These are phyloP conservation scores for Glaciozyma antarctica DNA, from an alignment of 768 basidiomycete genomes.

Conservation along the genomic window DNA sequence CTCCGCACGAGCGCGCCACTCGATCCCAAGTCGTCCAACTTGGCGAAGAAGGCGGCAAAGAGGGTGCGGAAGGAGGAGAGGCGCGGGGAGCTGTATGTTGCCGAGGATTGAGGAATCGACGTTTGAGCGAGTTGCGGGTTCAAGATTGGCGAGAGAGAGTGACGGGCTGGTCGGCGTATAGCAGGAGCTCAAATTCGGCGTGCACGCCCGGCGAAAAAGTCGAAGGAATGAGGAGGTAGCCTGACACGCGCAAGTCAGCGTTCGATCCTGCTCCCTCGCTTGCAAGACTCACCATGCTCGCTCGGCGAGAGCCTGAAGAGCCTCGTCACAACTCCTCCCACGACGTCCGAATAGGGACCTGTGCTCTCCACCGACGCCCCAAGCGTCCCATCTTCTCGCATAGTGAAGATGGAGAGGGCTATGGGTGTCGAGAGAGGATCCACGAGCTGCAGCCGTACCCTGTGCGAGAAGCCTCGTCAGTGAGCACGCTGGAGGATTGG, in stretches of 20 bases:
- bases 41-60: conserved; percentile 34
- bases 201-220: conserved; percentile 57
- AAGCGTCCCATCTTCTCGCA: conserved; percentile 45
- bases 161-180: conserved; percentile 19
- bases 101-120: conserved; percentile 8
- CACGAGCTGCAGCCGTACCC: conserved; percentile 61
- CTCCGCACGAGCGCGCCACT: conserved; percentile 65
- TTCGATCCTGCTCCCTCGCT: conserved; percentile 38
- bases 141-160: background rate
- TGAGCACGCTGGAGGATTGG: too few species aligned
- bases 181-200: conserved; percentile 48
- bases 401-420: conserved; percentile 53
- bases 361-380: conserved; percentile 53
- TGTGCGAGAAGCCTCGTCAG: conserved; percentile 35
- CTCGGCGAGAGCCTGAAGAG: conserved; percentile 2
- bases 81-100: conserved; percentile 11
- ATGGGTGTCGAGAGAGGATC: conserved; percentile 41
- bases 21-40: conserved; percentile 65
- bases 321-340: conserved; percentile 56
- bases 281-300: background rate
- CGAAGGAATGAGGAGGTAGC: conserved; percentile 63
- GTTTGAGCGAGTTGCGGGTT: too few species aligned
- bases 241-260: conserved; percentile 51
- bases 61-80: background rate
- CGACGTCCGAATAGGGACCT: conserved; percentile 65